Evolutionary conservation across 306 rosid genomes (phyloP).

Genomic region (Malus sieversii): DNA sequence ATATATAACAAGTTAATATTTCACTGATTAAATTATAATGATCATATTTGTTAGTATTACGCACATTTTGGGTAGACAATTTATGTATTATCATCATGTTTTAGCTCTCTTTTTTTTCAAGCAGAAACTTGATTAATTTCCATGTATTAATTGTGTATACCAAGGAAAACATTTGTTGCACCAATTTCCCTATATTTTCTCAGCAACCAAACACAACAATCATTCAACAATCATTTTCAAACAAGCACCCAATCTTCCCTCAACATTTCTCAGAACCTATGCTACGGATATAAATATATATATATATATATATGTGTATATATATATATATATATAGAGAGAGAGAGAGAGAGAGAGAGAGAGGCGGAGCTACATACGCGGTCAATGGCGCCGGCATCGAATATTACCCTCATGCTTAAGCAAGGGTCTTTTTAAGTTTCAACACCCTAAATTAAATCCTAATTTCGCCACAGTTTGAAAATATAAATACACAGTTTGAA

Average conservation of each 20-base stretch:
- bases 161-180: not conserved
- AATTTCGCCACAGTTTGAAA: not conserved
- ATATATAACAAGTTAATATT: not conserved
- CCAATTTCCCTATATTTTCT: not conserved
- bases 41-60: not conserved
- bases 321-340: too few species aligned
- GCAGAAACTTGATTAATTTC: not conserved
- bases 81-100: not conserved
- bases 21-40: not conserved
- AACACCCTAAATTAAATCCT: not conserved
- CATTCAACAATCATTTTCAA: not conserved
- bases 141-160: not conserved
- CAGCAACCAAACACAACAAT: not conserved
- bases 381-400: not conserved
- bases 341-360: too few species aligned
- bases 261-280: not conserved
- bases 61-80: not conserved
- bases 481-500: not conserved
- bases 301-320: too few species aligned
- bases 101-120: not conserved
- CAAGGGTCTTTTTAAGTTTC: not conserved
- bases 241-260: not conserved
- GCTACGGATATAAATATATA: not conserved
- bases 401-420: not conserved
- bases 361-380: not conserved